Evolutionary conservation across 2,329 filamentous ascomycete species (phyloP), one percentile per base, ranked within the genome.

Genomic region (Ophiocordyceps camponoti-floridani): DNA sequence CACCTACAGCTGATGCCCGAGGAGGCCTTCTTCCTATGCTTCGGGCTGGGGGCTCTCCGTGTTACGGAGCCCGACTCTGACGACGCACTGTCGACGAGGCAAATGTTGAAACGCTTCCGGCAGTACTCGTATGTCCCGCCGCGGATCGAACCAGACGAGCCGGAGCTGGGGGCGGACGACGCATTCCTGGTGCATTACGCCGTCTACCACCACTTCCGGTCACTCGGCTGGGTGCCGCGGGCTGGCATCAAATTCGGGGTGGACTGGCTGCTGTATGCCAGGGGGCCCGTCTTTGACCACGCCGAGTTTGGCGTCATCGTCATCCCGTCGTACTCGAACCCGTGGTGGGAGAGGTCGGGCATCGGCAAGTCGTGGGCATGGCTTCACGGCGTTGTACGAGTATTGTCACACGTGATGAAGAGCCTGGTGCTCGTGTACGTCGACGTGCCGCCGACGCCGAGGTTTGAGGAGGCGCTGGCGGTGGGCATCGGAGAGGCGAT

Each of bases 201-300:
- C 12, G 85, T 85, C 16, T 98, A 94, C 59, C 91, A 98, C 58
- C 89, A 98, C 59, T 98, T 94, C 64, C 82, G 91, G 35, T 94
- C 87, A 0, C 70, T 96, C 0, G 91, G 91, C 23, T 98, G 91
- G 89, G 85, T 95, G 1, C 82, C 93, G 0, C 81, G 93, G 13
- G 79, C 84, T 5, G 93, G 91, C 33, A 80, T 94, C 58, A 98
- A 98, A 57, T 98, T 98, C 54, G 85, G 84, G 19, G 84, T 87
- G 10, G 91, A 98, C 60, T 95, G 85, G 67, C 67, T 98, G n/a
- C 73, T 98, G 8, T 98, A 98, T 63, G 80, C 86, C 46, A 81
- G 87, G 18, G 91, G 91, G 0, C 91, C 91, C 0, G 89, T 91
- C 0, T 96, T 98, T 59, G 79, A 86, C 19, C 91, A 98, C 57